phyloP scores from a whole-genome alignment of 2,329 filamentous ascomycete species.

The Phaeosphaeria sp. region DNA sequence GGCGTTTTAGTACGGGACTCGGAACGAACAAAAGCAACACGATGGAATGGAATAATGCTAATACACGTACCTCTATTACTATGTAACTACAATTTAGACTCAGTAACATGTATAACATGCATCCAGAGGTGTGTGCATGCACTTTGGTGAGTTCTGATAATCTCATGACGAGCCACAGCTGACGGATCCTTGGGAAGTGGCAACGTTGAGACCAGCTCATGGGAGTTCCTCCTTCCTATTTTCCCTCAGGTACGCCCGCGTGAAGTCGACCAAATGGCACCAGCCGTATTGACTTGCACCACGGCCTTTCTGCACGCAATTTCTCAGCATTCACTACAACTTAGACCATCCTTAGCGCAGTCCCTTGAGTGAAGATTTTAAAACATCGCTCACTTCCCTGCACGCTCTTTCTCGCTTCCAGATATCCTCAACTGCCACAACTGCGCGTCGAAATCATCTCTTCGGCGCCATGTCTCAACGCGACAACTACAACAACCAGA shows the following conservation, averaged over 20 bases:
- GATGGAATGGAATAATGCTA: slow-evolving; percentile 15
- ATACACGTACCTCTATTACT: slow-evolving; percentile 6
- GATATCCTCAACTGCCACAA: not conserved
- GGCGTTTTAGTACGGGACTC: slow-evolving; percentile 13
- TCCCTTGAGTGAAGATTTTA: not conserved
- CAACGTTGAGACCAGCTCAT: not conserved
- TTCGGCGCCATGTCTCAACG: not conserved
- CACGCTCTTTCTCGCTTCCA: not conserved
- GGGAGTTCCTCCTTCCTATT: not conserved
- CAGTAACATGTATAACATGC: not conserved
- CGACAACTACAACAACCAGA: not conserved
- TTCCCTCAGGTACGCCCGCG: not conserved
- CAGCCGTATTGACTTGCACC: not conserved
- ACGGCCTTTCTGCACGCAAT: not conserved
- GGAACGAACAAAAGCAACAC: slow-evolving; percentile 13
- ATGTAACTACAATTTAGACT: not conserved
- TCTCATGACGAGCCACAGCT: not conserved
- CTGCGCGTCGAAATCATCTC: not conserved
- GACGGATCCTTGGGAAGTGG: not conserved
- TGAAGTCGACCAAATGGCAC: not conserved
- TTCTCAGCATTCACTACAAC: not conserved
- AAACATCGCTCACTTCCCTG: not conserved
- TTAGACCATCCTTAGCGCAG: not conserved
- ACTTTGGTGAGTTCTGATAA: not conserved
- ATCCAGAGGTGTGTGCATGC: not conserved